Evolutionary conservation across 2,329 filamentous ascomycete species (phyloP).

Genomic region (Fusarium subglutinans): DNA sequence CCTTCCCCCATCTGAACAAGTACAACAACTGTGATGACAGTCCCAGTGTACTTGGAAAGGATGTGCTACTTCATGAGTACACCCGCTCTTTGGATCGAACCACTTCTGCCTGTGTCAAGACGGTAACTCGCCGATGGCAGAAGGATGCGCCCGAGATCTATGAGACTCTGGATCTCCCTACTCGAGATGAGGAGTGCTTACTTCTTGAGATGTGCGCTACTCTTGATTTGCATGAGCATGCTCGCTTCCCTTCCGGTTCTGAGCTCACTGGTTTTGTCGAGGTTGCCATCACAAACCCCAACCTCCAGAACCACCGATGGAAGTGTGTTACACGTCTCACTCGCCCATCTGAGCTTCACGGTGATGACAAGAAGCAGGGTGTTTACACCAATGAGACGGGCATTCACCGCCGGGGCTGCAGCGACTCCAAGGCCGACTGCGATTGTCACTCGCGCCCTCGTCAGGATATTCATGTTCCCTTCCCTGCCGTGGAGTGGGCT

Average conservation of each 20-base stretch:
- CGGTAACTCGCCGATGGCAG: slow-evolving; percentile 66
- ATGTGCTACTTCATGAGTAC: slow-evolving; percentile 68
- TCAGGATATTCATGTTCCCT: slow-evolving; percentile 64
- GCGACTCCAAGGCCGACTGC: slow-evolving; percentile 57
- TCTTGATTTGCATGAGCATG: slow-evolving; percentile 66
- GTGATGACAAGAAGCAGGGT: slow-evolving; percentile 53
- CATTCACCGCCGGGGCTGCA: slow-evolving; percentile 64
- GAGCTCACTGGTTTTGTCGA: slow-evolving; percentile 69
- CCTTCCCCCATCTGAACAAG: slow-evolving; percentile 66
- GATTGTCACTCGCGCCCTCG: slow-evolving; percentile 60
- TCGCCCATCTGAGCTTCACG: slow-evolving; percentile 64
- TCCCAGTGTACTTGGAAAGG: slow-evolving; percentile 60
- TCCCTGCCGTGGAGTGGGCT: slow-evolving; percentile 67
- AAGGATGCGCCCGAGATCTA: slow-evolving; percentile 66
- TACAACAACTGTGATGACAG: slow-evolving; percentile 62
- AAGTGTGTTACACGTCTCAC: slow-evolving; percentile 67
- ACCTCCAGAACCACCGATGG: slow-evolving; percentile 66
- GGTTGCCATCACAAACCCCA: slow-evolving; percentile 64
- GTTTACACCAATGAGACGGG: slow-evolving; percentile 62
- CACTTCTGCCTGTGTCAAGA: slow-evolving; percentile 64
- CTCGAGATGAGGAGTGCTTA: slow-evolving; percentile 62
- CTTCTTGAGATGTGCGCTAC: slow-evolving; percentile 71
- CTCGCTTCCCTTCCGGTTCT: slow-evolving; percentile 66
- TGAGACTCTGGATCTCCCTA: slow-evolving; percentile 59
- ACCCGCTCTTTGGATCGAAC: slow-evolving; percentile 63